A percentile compares a stretch with the other conserved stretches of the same genome.
These are phyloP conservation scores for Cryphonectria nitschkei DNA, from an alignment of 2,329 filamentous ascomycete genomes.

Conservation along the genomic window DNA sequence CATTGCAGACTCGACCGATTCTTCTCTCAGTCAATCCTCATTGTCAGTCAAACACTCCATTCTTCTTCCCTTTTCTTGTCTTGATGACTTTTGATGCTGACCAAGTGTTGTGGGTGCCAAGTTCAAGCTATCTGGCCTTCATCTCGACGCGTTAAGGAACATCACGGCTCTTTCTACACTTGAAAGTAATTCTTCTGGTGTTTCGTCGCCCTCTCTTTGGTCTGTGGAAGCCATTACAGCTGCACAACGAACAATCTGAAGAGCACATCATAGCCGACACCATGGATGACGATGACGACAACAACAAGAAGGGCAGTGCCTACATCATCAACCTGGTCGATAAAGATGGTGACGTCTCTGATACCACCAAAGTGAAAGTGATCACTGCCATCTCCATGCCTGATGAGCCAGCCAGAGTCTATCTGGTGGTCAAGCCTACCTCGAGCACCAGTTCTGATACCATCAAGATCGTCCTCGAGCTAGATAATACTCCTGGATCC, in stretches of 20 bases:
- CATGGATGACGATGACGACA: neutral
- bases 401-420: neutral
- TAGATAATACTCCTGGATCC: neutral
- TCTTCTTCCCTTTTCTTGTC: too few species aligned
- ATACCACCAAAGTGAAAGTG: neutral
- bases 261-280: neutral
- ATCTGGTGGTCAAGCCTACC: neutral
- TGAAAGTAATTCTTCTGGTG: neutral
- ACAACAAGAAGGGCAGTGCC: neutral
- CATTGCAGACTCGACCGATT: neutral
- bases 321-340: neutral
- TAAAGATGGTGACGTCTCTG: neutral
- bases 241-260: neutral
- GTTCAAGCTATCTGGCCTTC: neutral
- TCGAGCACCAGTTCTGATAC: neutral
- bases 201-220: neutral
- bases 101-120: neutral
- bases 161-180: neutral
- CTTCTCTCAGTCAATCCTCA: neutral
- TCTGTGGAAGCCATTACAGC: neutral
- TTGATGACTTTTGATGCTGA: neutral
- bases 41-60: neutral
- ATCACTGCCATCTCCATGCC: neutral
- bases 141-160: neutral
- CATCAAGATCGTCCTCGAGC: neutral